These are phyloP conservation scores for Diospyros kaki DNA, from an alignment of 148 eudicot species.

Conservation along the genomic window DNA sequence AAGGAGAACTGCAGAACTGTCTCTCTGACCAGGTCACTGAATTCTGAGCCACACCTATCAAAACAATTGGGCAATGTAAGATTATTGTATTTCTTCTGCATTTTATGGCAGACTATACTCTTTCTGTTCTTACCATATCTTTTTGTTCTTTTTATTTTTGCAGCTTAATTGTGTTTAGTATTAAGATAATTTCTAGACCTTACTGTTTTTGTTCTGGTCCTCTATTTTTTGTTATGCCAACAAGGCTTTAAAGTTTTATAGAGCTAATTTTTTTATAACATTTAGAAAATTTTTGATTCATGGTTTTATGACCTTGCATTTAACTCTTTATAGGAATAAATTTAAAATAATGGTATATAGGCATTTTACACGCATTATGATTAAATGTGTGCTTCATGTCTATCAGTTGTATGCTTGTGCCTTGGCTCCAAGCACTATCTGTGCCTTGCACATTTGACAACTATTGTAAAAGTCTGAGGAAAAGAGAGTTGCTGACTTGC, in stretches of 20 bases:
- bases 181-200: background rate
- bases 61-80: slow-evolving; percentile 67
- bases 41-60: slow-evolving; percentile 41
- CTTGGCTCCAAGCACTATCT: no score
- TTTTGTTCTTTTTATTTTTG: slow-evolving; percentile 1
- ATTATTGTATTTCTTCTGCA: slow-evolving; percentile 6
- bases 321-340: no score
- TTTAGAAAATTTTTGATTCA: no score
- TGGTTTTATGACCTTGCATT: no score
- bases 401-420: no score
- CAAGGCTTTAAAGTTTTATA: background rate
- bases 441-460: no score
- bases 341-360: no score
- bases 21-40: slow-evolving; percentile 33
- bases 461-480: no score
- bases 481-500: no score
- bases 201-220: background rate
- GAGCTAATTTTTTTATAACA: background rate
- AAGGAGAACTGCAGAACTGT: slow-evolving; percentile 31
- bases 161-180: background rate
- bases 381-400: no score
- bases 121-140: background rate
- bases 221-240: background rate
- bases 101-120: slow-evolving; percentile 1
- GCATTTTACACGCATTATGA: no score